Conservation (phyloP, 2,329 filamentous ascomycete genomes). For the Chrysoporthe deuterocubensis region DNA sequence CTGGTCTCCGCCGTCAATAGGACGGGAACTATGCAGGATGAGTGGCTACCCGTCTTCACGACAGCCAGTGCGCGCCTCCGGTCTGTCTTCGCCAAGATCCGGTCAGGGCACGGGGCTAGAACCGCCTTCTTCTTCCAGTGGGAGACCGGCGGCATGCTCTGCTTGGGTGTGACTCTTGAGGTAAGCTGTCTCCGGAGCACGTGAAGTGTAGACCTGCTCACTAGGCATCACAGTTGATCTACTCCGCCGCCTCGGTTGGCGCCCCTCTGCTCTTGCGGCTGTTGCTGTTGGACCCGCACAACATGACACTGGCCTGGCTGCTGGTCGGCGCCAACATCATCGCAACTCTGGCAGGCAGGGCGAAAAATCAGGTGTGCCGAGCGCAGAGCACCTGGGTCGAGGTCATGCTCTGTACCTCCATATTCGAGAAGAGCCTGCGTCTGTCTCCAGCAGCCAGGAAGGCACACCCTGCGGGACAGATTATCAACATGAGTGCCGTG, state of each 20-base stretch:
- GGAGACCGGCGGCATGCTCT: slow-evolving; percentile 17
- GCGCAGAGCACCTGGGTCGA: slow-evolving; percentile 9
- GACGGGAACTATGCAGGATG: slow-evolving; percentile 7
- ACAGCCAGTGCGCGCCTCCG: slow-evolving; percentile 10
- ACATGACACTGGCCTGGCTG: slow-evolving; percentile 1
- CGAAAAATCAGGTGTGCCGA: slow-evolving; percentile 15
- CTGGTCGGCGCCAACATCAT: slow-evolving; percentile 11
- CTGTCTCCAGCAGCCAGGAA: slow-evolving; percentile 11
- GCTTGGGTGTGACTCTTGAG: slow-evolving; percentile 9
- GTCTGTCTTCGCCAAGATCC: slow-evolving; percentile 1
- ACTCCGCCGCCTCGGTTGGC: slow-evolving; percentile 3
- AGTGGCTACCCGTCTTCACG: slow-evolving; percentile 11
- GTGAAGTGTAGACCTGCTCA: neutral
- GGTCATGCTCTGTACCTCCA: slow-evolving; percentile 13
- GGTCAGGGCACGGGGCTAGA: neutral
- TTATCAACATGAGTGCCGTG: slow-evolving; percentile 20
- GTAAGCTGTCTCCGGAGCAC: neutral
- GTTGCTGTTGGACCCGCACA: slow-evolving; percentile 12
- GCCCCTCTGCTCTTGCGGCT: slow-evolving; percentile 12
- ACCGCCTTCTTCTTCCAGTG: slow-evolving; percentile 13
- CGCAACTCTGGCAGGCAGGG: slow-evolving; percentile 15
- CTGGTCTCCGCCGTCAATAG: slow-evolving; percentile 8
- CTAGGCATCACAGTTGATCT: neutral
- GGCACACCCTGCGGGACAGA: slow-evolving; percentile 10
- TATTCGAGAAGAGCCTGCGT: slow-evolving; percentile 16